Evolutionary conservation across 331 rosid genomes (phyloP).

Genomic region (Quercus phellos): DNA sequence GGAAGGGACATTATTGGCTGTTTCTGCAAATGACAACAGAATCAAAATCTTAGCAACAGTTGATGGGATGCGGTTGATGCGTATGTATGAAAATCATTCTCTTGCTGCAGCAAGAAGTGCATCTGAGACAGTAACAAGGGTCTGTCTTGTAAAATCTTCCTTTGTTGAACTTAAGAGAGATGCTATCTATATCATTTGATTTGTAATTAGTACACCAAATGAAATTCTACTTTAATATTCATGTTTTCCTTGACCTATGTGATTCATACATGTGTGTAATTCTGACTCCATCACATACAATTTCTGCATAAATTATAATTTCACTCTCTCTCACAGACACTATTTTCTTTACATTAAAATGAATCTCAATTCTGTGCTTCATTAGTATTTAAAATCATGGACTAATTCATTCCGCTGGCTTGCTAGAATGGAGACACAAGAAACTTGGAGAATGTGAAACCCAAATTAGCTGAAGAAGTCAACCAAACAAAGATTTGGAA

Average conservation of each 20-base stretch:
- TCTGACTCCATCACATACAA: neutral
- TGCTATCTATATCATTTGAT: neutral
- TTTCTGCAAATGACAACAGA: constrained; percentile 15
- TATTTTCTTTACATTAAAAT: neutral
- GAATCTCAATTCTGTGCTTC: neutral
- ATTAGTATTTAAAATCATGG: neutral
- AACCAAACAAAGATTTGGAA: constrained; percentile 15
- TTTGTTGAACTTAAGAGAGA: neutral
- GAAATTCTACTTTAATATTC: neutral
- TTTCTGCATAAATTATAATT: neutral
- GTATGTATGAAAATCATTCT: neutral
- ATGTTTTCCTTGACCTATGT: neutral
- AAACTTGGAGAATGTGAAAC: constrained; percentile 13
- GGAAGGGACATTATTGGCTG: constrained; percentile 29
- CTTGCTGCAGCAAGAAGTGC: neutral
- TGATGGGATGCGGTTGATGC: constrained; percentile 16
- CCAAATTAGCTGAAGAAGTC: constrained; percentile 3
- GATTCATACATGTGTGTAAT: neutral
- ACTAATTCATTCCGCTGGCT: neutral
- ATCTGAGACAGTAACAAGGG: constrained; percentile 4
- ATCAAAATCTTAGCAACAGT: constrained; percentile 23
- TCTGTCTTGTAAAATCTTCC: neutral
- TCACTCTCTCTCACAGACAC: neutral
- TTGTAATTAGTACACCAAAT: neutral
- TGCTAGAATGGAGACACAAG: constrained; percentile 10